Percentiles rank a stretch among this genome's conserved stretches.
These are phyloP conservation scores for Schoenoplectus tabernaemontani DNA, from an alignment of 202 grass and related monocot genomes.

Conservation along the genomic window DNA sequence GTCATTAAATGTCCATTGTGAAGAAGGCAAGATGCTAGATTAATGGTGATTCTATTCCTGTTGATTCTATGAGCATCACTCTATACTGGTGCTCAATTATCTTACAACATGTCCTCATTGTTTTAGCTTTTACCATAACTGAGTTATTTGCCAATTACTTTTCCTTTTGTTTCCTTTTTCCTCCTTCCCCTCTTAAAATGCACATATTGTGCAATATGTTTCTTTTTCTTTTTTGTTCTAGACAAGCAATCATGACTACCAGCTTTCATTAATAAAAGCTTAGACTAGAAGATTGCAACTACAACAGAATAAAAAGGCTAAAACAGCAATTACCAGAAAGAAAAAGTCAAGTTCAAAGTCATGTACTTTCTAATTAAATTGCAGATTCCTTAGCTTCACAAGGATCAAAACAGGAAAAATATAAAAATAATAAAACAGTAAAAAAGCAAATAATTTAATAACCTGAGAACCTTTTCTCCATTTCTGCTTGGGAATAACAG, in stretches of 20 bases:
- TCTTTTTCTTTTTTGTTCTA: neutral
- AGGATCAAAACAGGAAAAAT: slow-evolving; percentile 10
- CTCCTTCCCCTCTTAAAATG: neutral
- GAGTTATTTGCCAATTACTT: neutral
- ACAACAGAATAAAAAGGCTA: neutral
- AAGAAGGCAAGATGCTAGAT: neutral
- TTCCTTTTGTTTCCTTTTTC: neutral
- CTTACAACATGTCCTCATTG: neutral
- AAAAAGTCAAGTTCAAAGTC: neutral
- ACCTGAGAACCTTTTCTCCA: slow-evolving; percentile 99
- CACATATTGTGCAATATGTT: neutral
- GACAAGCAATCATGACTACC: neutral
- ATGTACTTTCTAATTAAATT: neutral
- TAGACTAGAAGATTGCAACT: neutral
- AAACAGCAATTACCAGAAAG: neutral
- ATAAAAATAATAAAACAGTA: neutral
- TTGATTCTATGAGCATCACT: neutral
- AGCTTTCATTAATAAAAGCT: neutral
- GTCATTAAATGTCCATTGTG: neutral
- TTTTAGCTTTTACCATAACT: neutral
- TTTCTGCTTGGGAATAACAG: slow-evolving; percentile 64
- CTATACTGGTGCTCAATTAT: neutral
- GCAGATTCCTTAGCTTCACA: neutral
- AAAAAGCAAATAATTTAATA: slow-evolving; percentile 19
- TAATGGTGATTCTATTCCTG: neutral